A percentile compares a stretch with the other conserved stretches of the same genome.
Evolutionary conservation across 345 rosid species (phyloP).

Genomic region (Lenwebbia sp.): DNA sequence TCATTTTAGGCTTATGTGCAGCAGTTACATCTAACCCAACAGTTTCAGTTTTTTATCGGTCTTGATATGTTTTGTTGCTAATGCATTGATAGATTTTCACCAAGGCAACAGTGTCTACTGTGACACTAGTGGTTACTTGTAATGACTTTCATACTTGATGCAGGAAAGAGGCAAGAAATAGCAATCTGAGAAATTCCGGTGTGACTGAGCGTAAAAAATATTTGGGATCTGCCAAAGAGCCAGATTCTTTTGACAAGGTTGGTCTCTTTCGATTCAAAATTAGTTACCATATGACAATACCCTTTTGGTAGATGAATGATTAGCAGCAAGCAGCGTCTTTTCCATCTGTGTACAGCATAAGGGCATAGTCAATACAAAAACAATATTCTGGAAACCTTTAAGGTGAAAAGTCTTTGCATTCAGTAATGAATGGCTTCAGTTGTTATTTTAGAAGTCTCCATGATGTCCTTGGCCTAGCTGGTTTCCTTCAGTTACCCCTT

Average conservation of each 20-base stretch:
- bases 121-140: neutral
- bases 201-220: slow-evolving; percentile 17
- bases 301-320: neutral
- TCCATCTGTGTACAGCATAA: neutral
- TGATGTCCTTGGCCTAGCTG: neutral
- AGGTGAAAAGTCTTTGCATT: neutral
- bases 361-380: neutral
- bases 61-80: neutral
- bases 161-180: slow-evolving; percentile 43
- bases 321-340: neutral
- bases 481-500: neutral
- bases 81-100: neutral
- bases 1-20: neutral
- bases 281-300: neutral
- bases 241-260: slow-evolving; percentile 84
- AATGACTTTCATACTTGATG: neutral
- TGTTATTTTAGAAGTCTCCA: neutral
- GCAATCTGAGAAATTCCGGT: slow-evolving; percentile 8
- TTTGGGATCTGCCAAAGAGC: slow-evolving; percentile 23
- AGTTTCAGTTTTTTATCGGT: neutral
- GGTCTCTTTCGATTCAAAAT: neutral
- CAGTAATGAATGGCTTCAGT: neutral
- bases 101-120: neutral
- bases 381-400: neutral
- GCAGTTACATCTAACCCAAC: neutral